Base-by-base conservation (phyloP, 1,284 basidiomycete species). In the Sanguinoderma infundibulare region DNA sequence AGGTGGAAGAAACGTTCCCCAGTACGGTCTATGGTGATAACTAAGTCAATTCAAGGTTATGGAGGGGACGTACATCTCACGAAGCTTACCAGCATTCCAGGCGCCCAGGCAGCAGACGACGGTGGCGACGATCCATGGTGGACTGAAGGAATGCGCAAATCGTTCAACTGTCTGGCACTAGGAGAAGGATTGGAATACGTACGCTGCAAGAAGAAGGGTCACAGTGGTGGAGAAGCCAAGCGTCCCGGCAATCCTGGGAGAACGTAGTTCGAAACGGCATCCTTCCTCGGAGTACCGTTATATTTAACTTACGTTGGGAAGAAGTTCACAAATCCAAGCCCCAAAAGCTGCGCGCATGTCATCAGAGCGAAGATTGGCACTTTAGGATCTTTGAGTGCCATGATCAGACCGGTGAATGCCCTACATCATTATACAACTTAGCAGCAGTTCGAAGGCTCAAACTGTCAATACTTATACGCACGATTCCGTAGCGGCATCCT, bases 1-100 rank as follows among this genome's bases (percentile, higher is more conserved):
- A 90, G 82, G 70, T 92, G 90, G 77, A 88, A 87, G 75, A 83
- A 91, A 4, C 87, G 81, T 68, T 89, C 88, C 1, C 87, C 87
- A 3, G 84, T 85, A 51, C 76, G 77, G 64, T 89, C 86, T 85
- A 55, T 15, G 3, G 5, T 20, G 7, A 22, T 34, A 7, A 8
- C 8, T 20, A 22, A 15, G 14, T 54, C 2, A 38, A 24, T 32
- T 22, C 3, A 3, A 22, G 1, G 52, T 14, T 40, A 7, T 28
- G 9, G 9, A 12, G 22, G 1, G 15, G 12, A 26, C 14, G 35
- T 65, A 49, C 9, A 3, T 20, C 17, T 35, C 30, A 20, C 10
- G 42, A 68, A 26, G 42, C 77, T 65, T 65, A 82, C 89, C 89
- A 24, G 87, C 84, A 72, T 91, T 82, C 82, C 87, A 86, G 2